These are phyloP conservation scores for Brasenia schreberi DNA, from an alignment of 164 flowering plant species.

Conservation along the genomic window DNA sequence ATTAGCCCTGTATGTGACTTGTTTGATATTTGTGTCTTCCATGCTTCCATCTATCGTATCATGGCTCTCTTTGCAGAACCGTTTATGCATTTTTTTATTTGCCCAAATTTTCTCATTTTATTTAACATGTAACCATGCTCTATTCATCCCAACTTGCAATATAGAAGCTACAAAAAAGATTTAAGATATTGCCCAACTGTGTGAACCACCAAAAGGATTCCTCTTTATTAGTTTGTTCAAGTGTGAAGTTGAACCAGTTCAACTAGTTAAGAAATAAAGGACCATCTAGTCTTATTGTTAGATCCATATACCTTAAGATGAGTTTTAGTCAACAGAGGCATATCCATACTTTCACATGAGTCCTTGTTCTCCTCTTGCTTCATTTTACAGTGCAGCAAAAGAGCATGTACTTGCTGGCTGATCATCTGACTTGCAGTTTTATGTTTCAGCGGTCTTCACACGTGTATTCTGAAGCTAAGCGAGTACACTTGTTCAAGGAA, in stretches of 20 bases:
- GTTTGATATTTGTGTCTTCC: no score
- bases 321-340: no score
- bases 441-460: constrained; percentile 79
- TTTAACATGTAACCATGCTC: not conserved
- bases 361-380: no score
- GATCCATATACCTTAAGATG: no score
- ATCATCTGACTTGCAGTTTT: not conserved
- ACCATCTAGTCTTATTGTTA: not conserved
- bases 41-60: no score
- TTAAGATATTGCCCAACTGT: not conserved
- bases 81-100: not conserved
- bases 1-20: not conserved
- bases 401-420: not conserved
- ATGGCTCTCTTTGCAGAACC: not conserved
- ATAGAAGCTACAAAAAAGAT: no score
- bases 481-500: constrained; percentile 86
- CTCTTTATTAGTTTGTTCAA: not conserved
- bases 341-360: no score
- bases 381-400: not conserved
- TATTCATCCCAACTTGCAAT: not conserved
- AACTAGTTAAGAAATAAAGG: not conserved
- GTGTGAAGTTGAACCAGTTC: not conserved
- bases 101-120: no score
- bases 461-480: constrained; percentile 89
- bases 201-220: not conserved